Base-by-base conservation (phyloP, 257 asterid genomes). In the Cruciata laevipes region DNA sequence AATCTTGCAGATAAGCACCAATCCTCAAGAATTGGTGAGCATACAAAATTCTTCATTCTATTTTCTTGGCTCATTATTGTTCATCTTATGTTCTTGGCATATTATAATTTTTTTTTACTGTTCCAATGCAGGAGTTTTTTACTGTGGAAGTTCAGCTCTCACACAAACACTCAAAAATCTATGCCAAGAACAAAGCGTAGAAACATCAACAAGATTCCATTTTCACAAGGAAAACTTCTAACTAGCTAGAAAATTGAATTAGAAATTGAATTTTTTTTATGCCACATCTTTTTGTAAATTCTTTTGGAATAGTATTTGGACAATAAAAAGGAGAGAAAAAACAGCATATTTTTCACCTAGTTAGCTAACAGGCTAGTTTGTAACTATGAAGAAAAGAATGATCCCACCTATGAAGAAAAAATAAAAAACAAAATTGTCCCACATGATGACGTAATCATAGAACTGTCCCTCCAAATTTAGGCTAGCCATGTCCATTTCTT, bases 161-260 rank as follows among this genome's bases (percentile, higher is more conserved):
- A 78, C 92, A 3, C 81, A 78, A 60, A 80, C 88, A 25, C 84
- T 93, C 44, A 72, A 63, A 60, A 68, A 70, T 69, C 83, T 86
- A 4, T 90, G 99, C 78, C 94, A 84, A 18, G 94, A 89, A 68
- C 80, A 82, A 71, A 88, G 85, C 76, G 31, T 89, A 79, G 90
- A 76, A 70, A 73, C 96, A 32, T 76, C 90, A 0, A 90, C 95
- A 0, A 82, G 97, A 1, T 93, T 93, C 75, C 75, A 83, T 47
- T 93, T 93, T 73, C 99, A 93, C 89, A 90, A 93, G 85, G 99
- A 93, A 79, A 93, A 90, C 77, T 93, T 93, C 83, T 93, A 83
- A 74, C 51, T 42, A 42, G 51, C 51, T 42, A 42, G 51, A 13
- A 42, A 42, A 42, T 42, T 42, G 51, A 11, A 2, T 47, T 60